Percentiles rank a stretch among this genome's conserved stretches.
Conservation (phyloP, 768 basidiomycete genomes). For the Trametopsis cervina region DNA sequence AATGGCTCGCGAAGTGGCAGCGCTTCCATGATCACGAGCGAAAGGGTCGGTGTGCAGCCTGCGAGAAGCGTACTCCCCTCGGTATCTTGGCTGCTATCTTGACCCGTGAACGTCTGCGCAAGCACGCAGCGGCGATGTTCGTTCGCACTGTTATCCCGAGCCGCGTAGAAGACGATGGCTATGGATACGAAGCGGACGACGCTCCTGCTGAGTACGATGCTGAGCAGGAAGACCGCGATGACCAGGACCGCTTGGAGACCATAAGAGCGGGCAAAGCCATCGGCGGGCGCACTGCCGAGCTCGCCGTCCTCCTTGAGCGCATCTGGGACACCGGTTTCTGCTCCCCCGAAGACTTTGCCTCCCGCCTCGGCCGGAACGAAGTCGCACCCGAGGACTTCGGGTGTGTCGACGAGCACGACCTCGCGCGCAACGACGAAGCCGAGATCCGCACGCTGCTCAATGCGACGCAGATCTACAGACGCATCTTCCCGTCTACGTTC, state of each 20-base stretch:
- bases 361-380: slow-evolving; percentile 18
- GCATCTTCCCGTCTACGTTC: slow-evolving; percentile 43
- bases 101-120: slow-evolving; percentile 45
- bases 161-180: slow-evolving; percentile 4
- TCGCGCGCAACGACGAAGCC: slow-evolving; percentile 28
- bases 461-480: slow-evolving; percentile 55
- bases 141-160: slow-evolving; percentile 33
- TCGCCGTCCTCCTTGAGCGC: slow-evolving; percentile 51
- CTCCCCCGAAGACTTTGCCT: slow-evolving; percentile 24
- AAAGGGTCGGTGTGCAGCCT: slow-evolving; percentile 20
- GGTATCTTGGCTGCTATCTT: slow-evolving; percentile 43
- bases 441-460: slow-evolving; percentile 49
- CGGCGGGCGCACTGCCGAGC: slow-evolving; percentile 46
- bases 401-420: slow-evolving; percentile 18
- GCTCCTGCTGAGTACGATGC: slow-evolving; percentile 19
- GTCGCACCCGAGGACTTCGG: slow-evolving; percentile 12
- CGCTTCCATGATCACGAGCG: slow-evolving; percentile 22
- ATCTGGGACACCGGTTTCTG: slow-evolving; percentile 39
- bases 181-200: slow-evolving; percentile 7
- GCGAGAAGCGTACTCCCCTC: slow-evolving; percentile 29
- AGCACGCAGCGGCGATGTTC: slow-evolving; percentile 50
- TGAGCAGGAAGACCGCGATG: slow-evolving; percentile 26
- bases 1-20: slow-evolving; percentile 29
- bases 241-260: slow-evolving; percentile 38
- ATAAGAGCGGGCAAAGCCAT: slow-evolving; percentile 57